These are phyloP conservation scores for Brasilioporus rufonigricans DNA, from an alignment of 768 basidiomycete species.

Conservation along the genomic window DNA sequence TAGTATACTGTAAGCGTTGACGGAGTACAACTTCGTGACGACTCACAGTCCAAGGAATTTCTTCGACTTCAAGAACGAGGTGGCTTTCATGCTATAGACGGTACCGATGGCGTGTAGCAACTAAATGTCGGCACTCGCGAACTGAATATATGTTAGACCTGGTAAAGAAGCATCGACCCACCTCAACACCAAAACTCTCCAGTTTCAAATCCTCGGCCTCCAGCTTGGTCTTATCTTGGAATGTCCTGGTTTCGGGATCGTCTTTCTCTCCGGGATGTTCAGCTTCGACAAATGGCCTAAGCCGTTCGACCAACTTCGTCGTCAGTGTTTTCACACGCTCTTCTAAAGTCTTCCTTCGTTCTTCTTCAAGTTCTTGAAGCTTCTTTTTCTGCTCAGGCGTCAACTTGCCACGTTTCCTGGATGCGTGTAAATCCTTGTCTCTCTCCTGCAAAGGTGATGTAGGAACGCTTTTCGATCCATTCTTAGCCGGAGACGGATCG, in stretches of 20 bases:
- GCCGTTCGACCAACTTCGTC: constrained; percentile 76
- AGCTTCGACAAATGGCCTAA: constrained; percentile 91
- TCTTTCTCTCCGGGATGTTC: constrained; percentile 75
- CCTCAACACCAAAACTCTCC: constrained; percentile 97
- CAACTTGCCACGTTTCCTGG: constrained; percentile 47
- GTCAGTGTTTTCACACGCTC: constrained; percentile 73
- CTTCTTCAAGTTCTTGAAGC: constrained; percentile 76
- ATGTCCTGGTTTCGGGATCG: constrained; percentile 80
- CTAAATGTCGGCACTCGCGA: constrained; percentile 32
- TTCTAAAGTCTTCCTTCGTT: constrained; percentile 76
- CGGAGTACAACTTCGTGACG: constrained; percentile 3
- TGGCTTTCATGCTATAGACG: constrained; percentile 91
- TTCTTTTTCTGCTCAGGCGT: constrained; percentile 85
- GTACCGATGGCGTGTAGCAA: constrained; percentile 87
- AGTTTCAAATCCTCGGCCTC: constrained; percentile 96
- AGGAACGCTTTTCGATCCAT: constrained; percentile 23
- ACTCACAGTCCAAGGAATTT: constrained; percentile 88
- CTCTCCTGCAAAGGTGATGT: constrained; percentile 30
- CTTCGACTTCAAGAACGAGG: constrained; percentile 86
- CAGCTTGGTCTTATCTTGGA: constrained; percentile 69
- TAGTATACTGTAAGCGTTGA: constrained; percentile 26
- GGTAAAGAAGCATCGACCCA: constrained; percentile 32
- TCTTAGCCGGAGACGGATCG: constrained; percentile 18
- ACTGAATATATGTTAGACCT: constrained; percentile 1
- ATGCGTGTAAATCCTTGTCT: constrained; percentile 37